Evolutionary conservation across 2,329 filamentous ascomycete genomes (phyloP).

Genomic region (Fusarium citri): DNA sequence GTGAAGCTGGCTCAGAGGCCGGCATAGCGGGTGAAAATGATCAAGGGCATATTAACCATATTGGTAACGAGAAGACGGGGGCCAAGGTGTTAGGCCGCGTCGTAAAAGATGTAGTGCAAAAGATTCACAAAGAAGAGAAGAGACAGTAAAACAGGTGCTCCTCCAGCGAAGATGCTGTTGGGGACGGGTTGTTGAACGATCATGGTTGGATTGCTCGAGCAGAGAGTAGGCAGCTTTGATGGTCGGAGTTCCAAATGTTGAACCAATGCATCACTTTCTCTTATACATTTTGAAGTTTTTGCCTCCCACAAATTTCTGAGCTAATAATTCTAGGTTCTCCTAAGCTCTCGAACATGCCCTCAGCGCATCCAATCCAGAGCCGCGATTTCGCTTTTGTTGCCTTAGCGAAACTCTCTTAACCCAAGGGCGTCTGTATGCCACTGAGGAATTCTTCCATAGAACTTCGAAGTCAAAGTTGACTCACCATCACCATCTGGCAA

Average conservation of each 20-base stretch:
- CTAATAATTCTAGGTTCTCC: fast-evolving
- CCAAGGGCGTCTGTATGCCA: not conserved
- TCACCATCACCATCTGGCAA: fast-evolving
- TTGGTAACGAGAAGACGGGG: no score
- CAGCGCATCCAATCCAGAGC: not conserved
- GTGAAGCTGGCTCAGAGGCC: no score
- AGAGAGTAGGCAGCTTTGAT: not conserved
- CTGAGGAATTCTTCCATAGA: fast-evolving
- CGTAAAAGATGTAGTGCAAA: no score
- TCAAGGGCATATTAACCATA: no score
- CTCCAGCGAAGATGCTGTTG: no score
- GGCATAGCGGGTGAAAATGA: no score
- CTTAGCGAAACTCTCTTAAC: not conserved
- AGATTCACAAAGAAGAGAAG: no score
- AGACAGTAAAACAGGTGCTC: no score
- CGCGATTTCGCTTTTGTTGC: fast-evolving
- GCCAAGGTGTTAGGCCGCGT: no score
- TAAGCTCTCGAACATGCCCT: not conserved
- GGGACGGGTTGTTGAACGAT: not conserved
- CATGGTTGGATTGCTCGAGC: not conserved
- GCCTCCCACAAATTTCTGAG: not conserved
- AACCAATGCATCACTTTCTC: fast-evolving
- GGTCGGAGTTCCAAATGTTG: not conserved
- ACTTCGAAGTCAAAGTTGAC: not conserved
- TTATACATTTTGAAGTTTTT: not conserved